phyloP scores from a whole-genome alignment of 2,329 filamentous ascomycete species.

The Pseudogymnoascus sp. region DNA sequence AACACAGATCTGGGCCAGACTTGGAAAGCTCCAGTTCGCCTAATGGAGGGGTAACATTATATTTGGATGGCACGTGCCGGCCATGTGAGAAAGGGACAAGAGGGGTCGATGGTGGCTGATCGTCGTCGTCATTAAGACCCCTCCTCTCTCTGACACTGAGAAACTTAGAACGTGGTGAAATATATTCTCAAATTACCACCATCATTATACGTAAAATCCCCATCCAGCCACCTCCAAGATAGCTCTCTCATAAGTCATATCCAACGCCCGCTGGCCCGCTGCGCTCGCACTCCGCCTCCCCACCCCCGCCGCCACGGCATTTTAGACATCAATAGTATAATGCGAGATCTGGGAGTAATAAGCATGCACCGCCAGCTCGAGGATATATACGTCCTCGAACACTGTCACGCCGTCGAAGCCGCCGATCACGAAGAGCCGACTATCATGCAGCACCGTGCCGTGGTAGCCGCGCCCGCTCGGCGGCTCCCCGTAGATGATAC shows the following conservation, averaged over 20 bases:
- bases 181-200: constrained; percentile 3
- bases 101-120: background rate
- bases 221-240: background rate
- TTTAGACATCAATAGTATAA: constrained; percentile 57
- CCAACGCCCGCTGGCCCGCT: background rate
- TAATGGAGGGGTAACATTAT: constrained; percentile 2
- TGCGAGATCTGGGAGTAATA: constrained; percentile 68
- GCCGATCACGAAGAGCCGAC: constrained; percentile 53
- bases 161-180: background rate
- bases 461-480: constrained; percentile 60
- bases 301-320: background rate
- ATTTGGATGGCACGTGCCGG: background rate
- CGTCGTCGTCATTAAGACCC: background rate
- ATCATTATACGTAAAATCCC: constrained; percentile 6
- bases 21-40: background rate
- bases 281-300: background rate
- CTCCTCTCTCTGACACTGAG: background rate
- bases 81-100: background rate
- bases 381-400: constrained; percentile 57
- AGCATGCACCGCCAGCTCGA: constrained; percentile 60
- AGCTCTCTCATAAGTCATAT: constrained; percentile 6
- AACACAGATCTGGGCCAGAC: background rate
- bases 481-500: constrained; percentile 54
- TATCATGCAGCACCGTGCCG: constrained; percentile 56
- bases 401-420: constrained; percentile 61